These are phyloP conservation scores for Chrysosporium keratinophilum DNA, from an alignment of 2,329 filamentous ascomycete genomes.

Conservation along the genomic window DNA sequence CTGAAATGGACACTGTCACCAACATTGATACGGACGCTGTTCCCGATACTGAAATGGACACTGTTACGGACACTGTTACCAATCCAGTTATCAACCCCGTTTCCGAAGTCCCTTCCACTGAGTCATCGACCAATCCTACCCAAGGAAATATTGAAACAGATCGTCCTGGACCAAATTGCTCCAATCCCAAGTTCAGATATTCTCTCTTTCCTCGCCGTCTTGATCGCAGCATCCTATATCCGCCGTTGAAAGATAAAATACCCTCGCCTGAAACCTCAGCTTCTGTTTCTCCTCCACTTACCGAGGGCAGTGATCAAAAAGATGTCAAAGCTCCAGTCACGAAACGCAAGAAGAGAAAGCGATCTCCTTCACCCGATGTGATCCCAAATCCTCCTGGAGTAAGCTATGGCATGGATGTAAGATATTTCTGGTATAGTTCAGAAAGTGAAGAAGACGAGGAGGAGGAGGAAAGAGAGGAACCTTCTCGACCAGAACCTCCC, in stretches of 20 bases:
- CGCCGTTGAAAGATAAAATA: slow-evolving; percentile 1
- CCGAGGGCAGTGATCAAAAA: background rate
- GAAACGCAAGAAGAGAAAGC: slow-evolving; percentile 26
- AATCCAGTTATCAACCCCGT: too few relatives aligned
- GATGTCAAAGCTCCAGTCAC: background rate
- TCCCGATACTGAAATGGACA: too few relatives aligned
- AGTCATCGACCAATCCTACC: background rate
- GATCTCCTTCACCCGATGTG: slow-evolving; percentile 30
- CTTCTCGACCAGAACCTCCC: slow-evolving; percentile 1
- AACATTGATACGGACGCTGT: too few relatives aligned
- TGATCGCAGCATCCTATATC: slow-evolving; percentile 14
- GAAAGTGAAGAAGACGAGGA: slow-evolving; percentile 24
- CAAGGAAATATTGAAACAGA: too few relatives aligned
- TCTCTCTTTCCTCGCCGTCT: slow-evolving; percentile 24
- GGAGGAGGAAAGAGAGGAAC: slow-evolving; percentile 3
- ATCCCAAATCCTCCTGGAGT: slow-evolving; percentile 34
- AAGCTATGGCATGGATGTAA: slow-evolving; percentile 34
- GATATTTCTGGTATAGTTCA: slow-evolving; percentile 30
- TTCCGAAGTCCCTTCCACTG: background rate
- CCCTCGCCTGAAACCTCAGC: background rate
- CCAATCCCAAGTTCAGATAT: too few relatives aligned
- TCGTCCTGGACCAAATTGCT: too few relatives aligned
- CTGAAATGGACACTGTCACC: too few relatives aligned
- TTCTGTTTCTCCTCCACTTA: background rate
- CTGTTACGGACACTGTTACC: too few relatives aligned